Base-by-base conservation (phyloP, 176 grass and related monocot genomes). In the Triticum turgidum region DNA sequence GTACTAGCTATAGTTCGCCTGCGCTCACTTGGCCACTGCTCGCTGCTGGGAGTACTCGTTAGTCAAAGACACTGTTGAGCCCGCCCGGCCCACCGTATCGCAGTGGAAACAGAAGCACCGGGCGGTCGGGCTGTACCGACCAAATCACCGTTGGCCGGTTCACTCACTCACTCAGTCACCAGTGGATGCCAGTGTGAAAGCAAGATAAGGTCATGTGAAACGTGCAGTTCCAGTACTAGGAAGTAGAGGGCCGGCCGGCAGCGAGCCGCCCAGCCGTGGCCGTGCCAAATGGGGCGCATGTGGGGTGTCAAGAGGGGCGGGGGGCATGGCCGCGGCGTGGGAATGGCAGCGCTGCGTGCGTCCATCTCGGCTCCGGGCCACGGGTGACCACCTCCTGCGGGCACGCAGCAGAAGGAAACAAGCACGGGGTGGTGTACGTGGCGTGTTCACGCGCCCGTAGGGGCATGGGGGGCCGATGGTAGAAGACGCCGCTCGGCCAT, bases 251-350 rank as follows among this genome's bases (percentile, higher is more conserved):
- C 22, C 27, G 61, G 38, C 61, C 27, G 78, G 38, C 61, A 80
- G 78, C 59, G 22, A 11, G 78, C 78, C 61, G 71, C n/a, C 71
- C 21, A 25, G 63, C 25, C 11, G 22, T 3, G 32, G 33, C 75
- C 30, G 33, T 33, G 79, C n/a, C 79, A 68, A 82, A 76, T 22
- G 49, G 49, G 34, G 34, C 45, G 37, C 25, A 33, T 54, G 73
- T 76, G 73, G 45, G 73, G 25, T 54, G 45, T 32, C 27, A 11
- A 52, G 52, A 59, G 29, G 51, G 51, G 41, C 4, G 13, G 9
- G 79, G 42, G 64, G 18, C 29, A 52, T 44, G 41, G 41, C 82
- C 33, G 61, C 63, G 65, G 85, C 85, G 77, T 32, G 77, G 74
- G 25, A 25, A 25, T 25, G 25, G 25, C 25, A 25, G 25, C 1